These are phyloP conservation scores for Penicillium oxalicum DNA, from an alignment of 2,329 filamentous ascomycete genomes.

Conservation along the genomic window DNA sequence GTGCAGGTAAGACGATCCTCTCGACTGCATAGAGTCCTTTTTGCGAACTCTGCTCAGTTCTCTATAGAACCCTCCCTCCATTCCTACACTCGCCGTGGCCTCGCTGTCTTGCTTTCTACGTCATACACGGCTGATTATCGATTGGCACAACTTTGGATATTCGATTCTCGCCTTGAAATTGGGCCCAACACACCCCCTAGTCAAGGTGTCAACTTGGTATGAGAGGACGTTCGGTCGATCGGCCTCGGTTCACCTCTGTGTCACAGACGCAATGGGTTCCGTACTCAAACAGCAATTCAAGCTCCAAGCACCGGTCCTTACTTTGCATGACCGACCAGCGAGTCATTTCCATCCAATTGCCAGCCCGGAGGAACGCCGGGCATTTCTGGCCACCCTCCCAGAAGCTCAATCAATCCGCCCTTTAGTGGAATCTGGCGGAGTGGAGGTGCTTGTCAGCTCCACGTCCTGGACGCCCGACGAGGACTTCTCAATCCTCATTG, in stretches of 20 bases:
- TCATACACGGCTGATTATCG: conserved; percentile 76
- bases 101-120: conserved; percentile 67
- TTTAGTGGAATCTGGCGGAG: conserved; percentile 53
- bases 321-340: conserved; percentile 82
- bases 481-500: conserved; percentile 82
- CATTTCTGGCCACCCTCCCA: conserved; percentile 60
- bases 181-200: conserved; percentile 63
- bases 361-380: conserved; percentile 42
- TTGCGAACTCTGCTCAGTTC: too few species aligned
- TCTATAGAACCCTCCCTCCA: conserved; percentile 80
- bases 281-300: conserved; percentile 64
- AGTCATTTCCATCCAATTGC: conserved; percentile 69
- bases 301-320: conserved; percentile 59
- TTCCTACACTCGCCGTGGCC: conserved; percentile 78
- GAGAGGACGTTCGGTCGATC: conserved; percentile 65
- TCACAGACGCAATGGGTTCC: conserved; percentile 80
- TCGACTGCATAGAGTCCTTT: background rate
- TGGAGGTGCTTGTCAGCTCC: conserved; percentile 75
- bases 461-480: conserved; percentile 98
- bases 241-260: conserved; percentile 72
- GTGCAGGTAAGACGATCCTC: conserved; percentile 55
- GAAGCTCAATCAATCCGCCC: conserved; percentile 57
- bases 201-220: conserved; percentile 68
- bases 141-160: conserved; percentile 99
- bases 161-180: conserved; percentile 73